Conservation (phyloP, 164 flowering plant genomes). For the grape (Vitis vinifera) region ASM3070453v1 NC_081812.1:20911001-20911500, state of each 20-base stretch:
- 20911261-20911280: conserved; percentile 96
- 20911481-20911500: conserved; percentile 79
- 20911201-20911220: conserved; percentile 97
- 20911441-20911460: conserved; percentile 64
- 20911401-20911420: conserved; percentile 46
- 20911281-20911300: conserved; percentile 82
- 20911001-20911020: conserved; percentile 73
- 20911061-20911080: conserved; percentile 75
- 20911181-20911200: conserved; percentile 87
- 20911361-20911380: conserved; percentile 63
- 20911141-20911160: conserved; percentile 75
- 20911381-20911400: conserved; percentile 64
- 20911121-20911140: conserved; percentile 83
- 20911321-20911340: conserved; percentile 83
- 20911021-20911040: conserved; percentile 44
- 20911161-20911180: conserved; percentile 87
- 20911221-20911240: conserved; percentile 84
- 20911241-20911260: conserved; percentile 59
- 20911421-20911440: conserved; percentile 53
- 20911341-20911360: conserved; percentile 71
- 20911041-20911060: conserved; percentile 75
- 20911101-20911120: conserved; percentile 87
- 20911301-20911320: conserved; percentile 68
- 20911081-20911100: conserved; percentile 90
- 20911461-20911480: conserved; percentile 73